Evolutionary conservation across 305 asterid genomes (phyloP), one percentile per base, ranked within the genome.

Genomic region (Fraxinus ornus): DNA sequence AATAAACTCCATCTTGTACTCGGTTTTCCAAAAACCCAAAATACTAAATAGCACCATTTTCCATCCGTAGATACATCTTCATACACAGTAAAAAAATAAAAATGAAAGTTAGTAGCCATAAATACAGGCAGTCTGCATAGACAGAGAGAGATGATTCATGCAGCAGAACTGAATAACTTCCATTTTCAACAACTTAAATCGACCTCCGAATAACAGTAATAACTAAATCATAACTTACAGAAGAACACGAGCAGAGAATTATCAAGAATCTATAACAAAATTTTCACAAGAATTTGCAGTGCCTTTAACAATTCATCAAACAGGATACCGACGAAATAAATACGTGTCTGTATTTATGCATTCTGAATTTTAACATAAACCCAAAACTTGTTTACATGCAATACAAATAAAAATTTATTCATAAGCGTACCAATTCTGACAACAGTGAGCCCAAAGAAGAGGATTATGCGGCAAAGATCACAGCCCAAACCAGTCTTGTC

Each of bases 401-500:
- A 24, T 28, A 68, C 19, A 12, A 17, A 28, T 32, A n/a, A n/a
- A 70, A 71, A 71, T 33, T 12, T 6, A 32, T 24, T 68, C 75
- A 4, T 68, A 39, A 32, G 24, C 91, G 30, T 89, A 94, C 97
- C 97, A 84, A 86, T 91, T 86, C 95, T 86, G 76, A 89, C 92
- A 70, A 93, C 82, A 84, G 90, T 84, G 84, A 94, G 94, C 12
- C 95, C 90, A 83, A 94, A 93, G 91, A 89, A 91, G 88, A 94
- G 97, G 66, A 94, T 91, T 84, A 94, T 91, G 75, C 97, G 92
- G 86, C 95, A 94, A 79, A 94, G 94, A 91, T 95, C 98, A 77
- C 88, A 91, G 2, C 98, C 97, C 84, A 95, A 80, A 1, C 98
- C 98, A 88, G 97, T 95, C 87, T 94, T 95, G 84, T 92, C 98